Base-by-base conservation (phyloP, 768 basidiomycete species). In the Tremella fuciformis region DNA sequence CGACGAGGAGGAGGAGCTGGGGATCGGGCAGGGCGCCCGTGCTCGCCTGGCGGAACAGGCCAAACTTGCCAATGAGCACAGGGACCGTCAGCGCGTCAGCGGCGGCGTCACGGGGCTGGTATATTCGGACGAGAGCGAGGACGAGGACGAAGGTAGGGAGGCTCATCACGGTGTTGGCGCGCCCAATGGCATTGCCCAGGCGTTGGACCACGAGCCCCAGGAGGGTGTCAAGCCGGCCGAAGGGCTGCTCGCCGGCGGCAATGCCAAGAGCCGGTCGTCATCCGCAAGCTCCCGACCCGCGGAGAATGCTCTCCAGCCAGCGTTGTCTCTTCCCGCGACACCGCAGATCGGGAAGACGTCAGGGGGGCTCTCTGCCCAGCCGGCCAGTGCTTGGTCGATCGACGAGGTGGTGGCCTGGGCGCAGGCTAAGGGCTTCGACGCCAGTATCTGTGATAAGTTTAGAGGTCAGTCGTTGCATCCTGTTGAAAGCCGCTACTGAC, bases 321-420 rank as follows among this genome's bases (percentile, higher is more conserved):
- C 71, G 2, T 57, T 65, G 37, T 48, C 57, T 13, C 52, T 67
- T 13, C 57, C 68, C 8, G 50, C 64, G 8, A 63, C 57, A 8
- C 63, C 64, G 9, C 65, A 57, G 16, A 53, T 60, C 16, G 62
- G 41, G 9, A 34, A n/a, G 22, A 53, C 41, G 8, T 24, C 29
- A 4, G 25, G 38, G 19, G 49, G 41, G 19, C 49, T 53, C 9
- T 49, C 55, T 7, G 26, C 25, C 55, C 58, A 57, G 29, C 38
- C 63, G 64, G 83, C 89, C 0, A 81, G 82, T 0, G 87, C 88
- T 55, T 99, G 96, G 96, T 81, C 78, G 0, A 84, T 97, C 0
- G 88, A 89, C 0, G 86, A 97, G 40, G 96, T 99, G 6, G 81
- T 91, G 1, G 86, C 86, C 0, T 99, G 96, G 96, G 78, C 91